A percentile compares a stretch with the other conserved stretches of the same genome.
Conservation (phyloP, 1,284 basidiomycete species). For the Erythrobasidium hasegawianum region DNA sequence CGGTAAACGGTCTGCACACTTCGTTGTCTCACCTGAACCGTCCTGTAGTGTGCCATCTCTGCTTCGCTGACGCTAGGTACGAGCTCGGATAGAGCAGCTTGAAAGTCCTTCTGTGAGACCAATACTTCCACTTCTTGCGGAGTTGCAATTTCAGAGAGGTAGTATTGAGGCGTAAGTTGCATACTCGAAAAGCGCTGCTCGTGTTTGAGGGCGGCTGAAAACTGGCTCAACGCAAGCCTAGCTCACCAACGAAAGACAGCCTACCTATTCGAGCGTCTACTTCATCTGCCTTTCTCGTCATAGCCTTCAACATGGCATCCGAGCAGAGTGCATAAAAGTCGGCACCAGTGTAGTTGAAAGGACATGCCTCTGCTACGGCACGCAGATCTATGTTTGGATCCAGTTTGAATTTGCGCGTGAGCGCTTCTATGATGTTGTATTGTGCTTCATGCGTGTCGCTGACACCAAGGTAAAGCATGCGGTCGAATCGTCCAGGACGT, state of each 20-base stretch:
- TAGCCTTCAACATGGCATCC: conserved; percentile 92
- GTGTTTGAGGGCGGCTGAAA: conserved; percentile 52
- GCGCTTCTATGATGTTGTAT: conserved; percentile 77
- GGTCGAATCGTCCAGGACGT: conserved; percentile 72
- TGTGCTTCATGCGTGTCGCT: conserved; percentile 83
- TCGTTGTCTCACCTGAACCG: conserved; percentile 2
- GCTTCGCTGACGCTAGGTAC: conserved; percentile 81
- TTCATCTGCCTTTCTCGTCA: conserved; percentile 78
- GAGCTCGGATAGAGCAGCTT: conserved; percentile 67
- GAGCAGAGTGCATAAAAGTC: conserved; percentile 98
- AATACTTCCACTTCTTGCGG: conserved; percentile 69
- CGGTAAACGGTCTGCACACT: too few species aligned
- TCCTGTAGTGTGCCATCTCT: conserved; percentile 80
- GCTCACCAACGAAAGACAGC: not conserved
- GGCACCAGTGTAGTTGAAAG: conserved; percentile 92
- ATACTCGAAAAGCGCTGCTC: conserved; percentile 53
- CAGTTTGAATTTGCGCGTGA: conserved; percentile 88
- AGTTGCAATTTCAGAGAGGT: conserved; percentile 77
- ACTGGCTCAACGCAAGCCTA: too few species aligned
- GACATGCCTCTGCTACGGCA: conserved; percentile 68
- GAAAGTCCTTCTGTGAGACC: conserved; percentile 72
- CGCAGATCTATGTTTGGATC: conserved; percentile 66
- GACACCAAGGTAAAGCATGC: conserved; percentile 94
- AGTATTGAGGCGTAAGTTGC: conserved; percentile 86
- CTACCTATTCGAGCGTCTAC: conserved; percentile 69